Conservation (phyloP, 164 flowering plant species). For the Vitis amurensis region DNA sequence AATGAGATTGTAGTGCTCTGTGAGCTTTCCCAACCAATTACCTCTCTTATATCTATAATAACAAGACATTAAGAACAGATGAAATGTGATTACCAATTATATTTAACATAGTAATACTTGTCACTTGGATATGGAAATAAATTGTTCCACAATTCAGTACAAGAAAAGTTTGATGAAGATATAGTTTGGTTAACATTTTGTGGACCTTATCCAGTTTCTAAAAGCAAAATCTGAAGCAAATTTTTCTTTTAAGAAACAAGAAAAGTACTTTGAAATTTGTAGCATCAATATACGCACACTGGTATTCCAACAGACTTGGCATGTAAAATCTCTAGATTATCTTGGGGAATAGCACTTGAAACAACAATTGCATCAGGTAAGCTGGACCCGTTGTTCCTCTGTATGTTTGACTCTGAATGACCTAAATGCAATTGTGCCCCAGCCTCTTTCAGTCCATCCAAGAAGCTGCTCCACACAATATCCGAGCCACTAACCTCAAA, state of each 20-base stretch:
- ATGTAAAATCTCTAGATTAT: slow-evolving; percentile 44
- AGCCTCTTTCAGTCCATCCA: slow-evolving; percentile 40
- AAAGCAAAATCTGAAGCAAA: no score
- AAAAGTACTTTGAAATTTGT: not conserved
- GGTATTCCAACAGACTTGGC: slow-evolving; percentile 42
- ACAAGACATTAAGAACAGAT: not conserved
- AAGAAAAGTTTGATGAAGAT: no score
- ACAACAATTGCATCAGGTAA: slow-evolving; percentile 38
- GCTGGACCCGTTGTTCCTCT: slow-evolving; percentile 17
- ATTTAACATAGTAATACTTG: no score
- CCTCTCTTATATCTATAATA: slow-evolving; percentile 42
- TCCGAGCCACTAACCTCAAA: slow-evolving; percentile 55
- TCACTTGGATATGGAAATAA: no score
- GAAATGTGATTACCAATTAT: no score
- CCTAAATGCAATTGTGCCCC: slow-evolving; percentile 38
- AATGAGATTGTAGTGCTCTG: slow-evolving; percentile 35
- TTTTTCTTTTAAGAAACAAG: not conserved
- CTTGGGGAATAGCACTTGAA: slow-evolving; percentile 46
- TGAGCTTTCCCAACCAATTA: slow-evolving; percentile 40
- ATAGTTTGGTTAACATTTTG: no score
- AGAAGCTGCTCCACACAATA: slow-evolving; percentile 36
- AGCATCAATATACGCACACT: slow-evolving; percentile 24
- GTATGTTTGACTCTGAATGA: slow-evolving; percentile 38
- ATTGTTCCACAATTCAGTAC: no score
- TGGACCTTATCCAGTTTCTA: no score